A percentile compares a stretch with the other conserved stretches of the same genome.
Evolutionary conservation across 1,284 basidiomycete genomes (phyloP).

Genomic region (Cutaneotrichosporon sp.): DNA sequence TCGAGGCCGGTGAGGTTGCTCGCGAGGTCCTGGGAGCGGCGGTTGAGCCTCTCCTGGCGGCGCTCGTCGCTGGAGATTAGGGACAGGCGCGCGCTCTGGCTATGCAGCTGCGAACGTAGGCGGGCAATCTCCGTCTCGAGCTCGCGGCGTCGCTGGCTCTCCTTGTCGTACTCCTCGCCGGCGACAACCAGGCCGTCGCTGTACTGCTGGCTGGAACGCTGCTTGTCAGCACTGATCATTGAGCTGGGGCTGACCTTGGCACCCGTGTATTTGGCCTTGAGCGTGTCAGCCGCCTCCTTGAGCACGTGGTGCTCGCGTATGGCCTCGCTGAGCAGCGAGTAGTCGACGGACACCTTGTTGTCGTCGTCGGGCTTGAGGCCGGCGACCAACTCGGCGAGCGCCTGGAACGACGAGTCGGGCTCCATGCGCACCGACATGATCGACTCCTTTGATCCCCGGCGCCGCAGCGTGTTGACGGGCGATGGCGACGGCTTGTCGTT

Average conservation of each 20-base stretch:
- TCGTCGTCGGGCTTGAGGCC: conserved; percentile 66
- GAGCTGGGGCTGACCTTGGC: conserved; percentile 67
- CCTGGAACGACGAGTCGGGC: conserved; percentile 34
- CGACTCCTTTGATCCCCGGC: conserved; percentile 46
- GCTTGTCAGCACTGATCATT: conserved; percentile 12
- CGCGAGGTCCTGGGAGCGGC: conserved; percentile 75
- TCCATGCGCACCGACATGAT: conserved; percentile 37
- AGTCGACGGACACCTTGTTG: conserved; percentile 70
- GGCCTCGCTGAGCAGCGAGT: conserved; percentile 71
- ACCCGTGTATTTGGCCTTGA: conserved; percentile 78
- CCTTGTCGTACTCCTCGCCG: conserved; percentile 88
- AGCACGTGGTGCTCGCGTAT: conserved; percentile 68
- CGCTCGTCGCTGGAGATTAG: conserved; percentile 75
- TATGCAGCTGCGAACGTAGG: conserved; percentile 78
- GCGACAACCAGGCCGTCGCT: conserved; percentile 90
- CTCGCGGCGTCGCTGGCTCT: conserved; percentile 80
- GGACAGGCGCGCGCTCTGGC: conserved; percentile 83
- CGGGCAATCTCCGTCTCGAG: conserved; percentile 91
- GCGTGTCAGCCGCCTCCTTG: conserved; percentile 63
- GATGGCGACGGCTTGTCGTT: conserved; percentile 29
- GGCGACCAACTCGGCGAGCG: conserved; percentile 56
- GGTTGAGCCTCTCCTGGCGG: conserved; percentile 73
- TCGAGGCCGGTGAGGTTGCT: conserved; percentile 77
- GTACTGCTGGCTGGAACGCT: conserved; percentile 86
- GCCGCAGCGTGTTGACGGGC: conserved; percentile 30